Conservation (phyloP, 2,329 filamentous ascomycete species). For the Exophiala spinifera region DNA sequence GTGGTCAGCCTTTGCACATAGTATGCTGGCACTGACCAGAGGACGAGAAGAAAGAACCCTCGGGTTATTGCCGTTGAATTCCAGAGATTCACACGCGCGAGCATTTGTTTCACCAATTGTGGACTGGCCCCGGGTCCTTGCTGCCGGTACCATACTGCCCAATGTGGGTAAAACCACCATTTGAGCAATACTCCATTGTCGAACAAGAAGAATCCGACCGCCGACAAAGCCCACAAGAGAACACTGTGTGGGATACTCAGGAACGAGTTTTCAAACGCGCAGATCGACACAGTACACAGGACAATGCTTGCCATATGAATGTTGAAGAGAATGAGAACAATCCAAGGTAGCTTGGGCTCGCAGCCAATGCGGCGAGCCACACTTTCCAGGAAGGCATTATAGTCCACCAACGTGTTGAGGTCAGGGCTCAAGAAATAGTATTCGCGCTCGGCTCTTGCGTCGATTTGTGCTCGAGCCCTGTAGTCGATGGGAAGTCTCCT, state of each 20-base stretch:
- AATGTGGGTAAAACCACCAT: constrained; percentile 19
- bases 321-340: constrained; percentile 5
- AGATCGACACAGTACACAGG: not conserved
- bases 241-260: not conserved
- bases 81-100: constrained; percentile 5
- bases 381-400: constrained; percentile 17
- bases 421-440: constrained; percentile 14
- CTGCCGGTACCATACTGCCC: constrained; percentile 15
- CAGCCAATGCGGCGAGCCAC: constrained; percentile 12
- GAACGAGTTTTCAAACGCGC: not conserved
- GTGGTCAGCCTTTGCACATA: constrained; percentile 11
- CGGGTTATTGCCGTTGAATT: constrained; percentile 9
- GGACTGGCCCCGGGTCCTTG: constrained; percentile 8
- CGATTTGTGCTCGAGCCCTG: constrained; percentile 1
- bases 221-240: constrained; percentile 7
- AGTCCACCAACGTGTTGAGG: constrained; percentile 13
- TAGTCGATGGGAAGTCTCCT: constrained; percentile 9
- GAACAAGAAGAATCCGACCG: constrained; percentile 8
- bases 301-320: constrained; percentile 10
- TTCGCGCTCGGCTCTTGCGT: constrained; percentile 10
- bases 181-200: constrained; percentile 12
- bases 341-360: constrained; percentile 7
- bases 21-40: constrained; percentile 9
- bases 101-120: not conserved
- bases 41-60: constrained; percentile 8